phyloP scores from a whole-genome alignment of 1,284 basidiomycete species.

The Vanrija humicola region DNA sequence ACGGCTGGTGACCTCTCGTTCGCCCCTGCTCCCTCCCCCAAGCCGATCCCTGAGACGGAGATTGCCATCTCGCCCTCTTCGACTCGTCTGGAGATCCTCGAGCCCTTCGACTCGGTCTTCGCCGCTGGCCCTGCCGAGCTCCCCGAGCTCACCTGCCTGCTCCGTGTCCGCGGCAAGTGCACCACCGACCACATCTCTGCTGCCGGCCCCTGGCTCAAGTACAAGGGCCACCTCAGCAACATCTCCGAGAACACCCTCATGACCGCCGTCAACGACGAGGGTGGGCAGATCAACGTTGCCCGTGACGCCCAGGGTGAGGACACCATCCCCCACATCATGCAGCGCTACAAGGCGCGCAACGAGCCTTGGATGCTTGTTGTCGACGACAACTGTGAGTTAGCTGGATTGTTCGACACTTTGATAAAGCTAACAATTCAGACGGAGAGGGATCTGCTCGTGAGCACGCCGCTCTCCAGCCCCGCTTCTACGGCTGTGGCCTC shows the following conservation, averaged over 20 bases:
- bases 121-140: conserved; percentile 65
- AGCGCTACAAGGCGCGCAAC: conserved; percentile 71
- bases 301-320: conserved; percentile 67
- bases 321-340: conserved; percentile 84
- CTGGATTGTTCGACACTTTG: no score
- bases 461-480: conserved; percentile 93
- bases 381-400: conserved; percentile 66
- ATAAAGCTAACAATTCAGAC: conserved; percentile 49
- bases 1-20: conserved; percentile 70
- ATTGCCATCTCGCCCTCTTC: conserved; percentile 77
- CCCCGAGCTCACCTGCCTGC: conserved; percentile 72
- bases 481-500: conserved; percentile 84
- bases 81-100: conserved; percentile 78
- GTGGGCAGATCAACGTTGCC: conserved; percentile 82
- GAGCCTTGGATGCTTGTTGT: conserved; percentile 94
- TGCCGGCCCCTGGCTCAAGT: conserved; percentile 96
- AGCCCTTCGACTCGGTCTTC: conserved; percentile 83
- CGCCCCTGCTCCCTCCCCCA: conserved; percentile 72
- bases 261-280: conserved; percentile 86
- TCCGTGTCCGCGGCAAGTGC: conserved; percentile 93
- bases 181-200: conserved; percentile 91
- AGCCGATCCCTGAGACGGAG: conserved; percentile 70
- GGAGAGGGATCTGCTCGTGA: conserved; percentile 85
- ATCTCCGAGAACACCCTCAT: conserved; percentile 90
- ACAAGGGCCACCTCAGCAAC: conserved; percentile 88